phyloP scores from a whole-genome alignment of 1,139 yeast species.

The Zygotorulaspora mrakii region DNA sequence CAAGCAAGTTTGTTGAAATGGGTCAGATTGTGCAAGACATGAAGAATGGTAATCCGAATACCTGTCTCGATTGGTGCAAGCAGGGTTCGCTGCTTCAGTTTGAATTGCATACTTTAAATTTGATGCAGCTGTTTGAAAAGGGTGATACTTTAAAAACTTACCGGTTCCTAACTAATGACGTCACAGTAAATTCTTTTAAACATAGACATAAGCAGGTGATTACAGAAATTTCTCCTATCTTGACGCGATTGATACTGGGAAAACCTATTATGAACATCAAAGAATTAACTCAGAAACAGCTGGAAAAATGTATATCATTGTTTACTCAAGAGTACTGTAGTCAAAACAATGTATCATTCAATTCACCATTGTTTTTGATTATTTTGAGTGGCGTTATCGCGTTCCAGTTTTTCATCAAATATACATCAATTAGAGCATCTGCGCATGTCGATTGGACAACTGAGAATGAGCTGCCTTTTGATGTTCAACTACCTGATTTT shows the following conservation, averaged over 20 bases:
- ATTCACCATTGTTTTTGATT: slow-evolving; percentile 67
- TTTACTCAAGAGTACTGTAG: slow-evolving; percentile 68
- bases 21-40: slow-evolving; percentile 30
- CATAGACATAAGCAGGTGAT: slow-evolving; percentile 14
- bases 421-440: slow-evolving; percentile 45
- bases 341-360: slow-evolving; percentile 58
- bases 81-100: slow-evolving; percentile 23
- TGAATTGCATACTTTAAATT: slow-evolving; percentile 28
- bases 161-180: slow-evolving; percentile 21
- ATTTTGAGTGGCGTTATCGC: slow-evolving; percentile 69
- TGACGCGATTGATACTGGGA: slow-evolving; percentile 26
- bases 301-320: slow-evolving; percentile 37
- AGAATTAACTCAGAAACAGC: slow-evolving; percentile 21
- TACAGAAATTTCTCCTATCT: slow-evolving; percentile 23
- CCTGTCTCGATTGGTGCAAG: slow-evolving; percentile 30
- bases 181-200: slow-evolving; percentile 19
- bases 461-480: slow-evolving; percentile 56
- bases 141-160: slow-evolving; percentile 23
- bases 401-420: slow-evolving; percentile 68
- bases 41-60: slow-evolving; percentile 21
- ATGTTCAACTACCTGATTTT: slow-evolving; percentile 49
- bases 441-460: slow-evolving; percentile 53
- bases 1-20: slow-evolving; percentile 27
- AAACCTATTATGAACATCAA: slow-evolving; percentile 19
- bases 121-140: slow-evolving; percentile 22